Evolutionary conservation across 495 filamentous ascomycete species (phyloP).

Genomic region (Neurospora sp.): DNA sequence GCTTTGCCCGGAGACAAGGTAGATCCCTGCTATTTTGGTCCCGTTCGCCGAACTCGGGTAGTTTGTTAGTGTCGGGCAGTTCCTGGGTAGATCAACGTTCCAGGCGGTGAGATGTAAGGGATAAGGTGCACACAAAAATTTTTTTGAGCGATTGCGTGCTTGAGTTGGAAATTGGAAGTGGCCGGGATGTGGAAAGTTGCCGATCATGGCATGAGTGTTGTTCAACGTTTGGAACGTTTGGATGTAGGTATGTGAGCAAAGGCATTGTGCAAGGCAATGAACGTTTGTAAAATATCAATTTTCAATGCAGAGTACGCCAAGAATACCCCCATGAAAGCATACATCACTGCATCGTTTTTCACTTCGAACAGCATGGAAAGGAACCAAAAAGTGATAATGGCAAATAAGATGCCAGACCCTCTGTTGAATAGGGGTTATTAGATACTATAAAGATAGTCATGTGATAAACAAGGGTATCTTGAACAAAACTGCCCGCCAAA

Average conservation of each 20-base stretch:
- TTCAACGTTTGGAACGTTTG: neutral
- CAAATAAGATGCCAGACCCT: neutral
- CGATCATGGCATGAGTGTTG: neutral
- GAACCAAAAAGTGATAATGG: neutral
- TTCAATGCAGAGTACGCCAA: neutral
- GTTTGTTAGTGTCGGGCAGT: neutral
- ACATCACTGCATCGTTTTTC: neutral
- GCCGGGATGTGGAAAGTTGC: neutral
- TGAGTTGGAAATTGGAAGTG: neutral
- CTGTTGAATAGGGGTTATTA: neutral
- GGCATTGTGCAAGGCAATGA: neutral
- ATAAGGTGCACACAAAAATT: neutral
- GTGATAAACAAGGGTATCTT: slow-evolving; percentile 1
- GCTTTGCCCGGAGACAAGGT: neutral
- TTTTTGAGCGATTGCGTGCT: neutral
- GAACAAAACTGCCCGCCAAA: neutral
- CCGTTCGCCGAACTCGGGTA: neutral
- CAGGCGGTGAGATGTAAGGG: neutral
- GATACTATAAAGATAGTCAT: neutral
- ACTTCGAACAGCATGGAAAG: neutral
- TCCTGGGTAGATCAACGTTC: neutral
- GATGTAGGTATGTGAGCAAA: neutral
- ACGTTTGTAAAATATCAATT: neutral
- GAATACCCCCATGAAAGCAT: neutral
- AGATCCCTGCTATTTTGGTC: neutral